Percentiles rank a stretch among this genome's conserved stretches.
Evolutionary conservation across 2,329 filamentous ascomycete genomes (phyloP).

Genomic region (Colletotrichum destructivum): DNA sequence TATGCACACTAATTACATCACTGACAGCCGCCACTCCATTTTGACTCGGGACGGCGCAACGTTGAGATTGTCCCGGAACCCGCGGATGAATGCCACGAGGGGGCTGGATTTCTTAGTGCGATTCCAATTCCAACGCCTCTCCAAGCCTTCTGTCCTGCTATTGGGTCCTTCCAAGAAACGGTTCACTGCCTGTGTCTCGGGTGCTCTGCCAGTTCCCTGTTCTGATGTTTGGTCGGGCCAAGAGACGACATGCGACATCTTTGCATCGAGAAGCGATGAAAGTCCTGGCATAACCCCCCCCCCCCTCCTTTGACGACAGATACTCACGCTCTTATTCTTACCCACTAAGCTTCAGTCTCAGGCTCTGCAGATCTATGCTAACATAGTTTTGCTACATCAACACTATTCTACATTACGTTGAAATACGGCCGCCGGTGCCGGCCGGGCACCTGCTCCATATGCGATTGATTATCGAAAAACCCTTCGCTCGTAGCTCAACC

Average conservation of each 20-base stretch:
- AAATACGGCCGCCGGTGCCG: background rate
- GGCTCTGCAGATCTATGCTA: no score
- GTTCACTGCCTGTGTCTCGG: constrained; percentile 6
- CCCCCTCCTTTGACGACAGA: background rate
- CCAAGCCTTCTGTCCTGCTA: background rate
- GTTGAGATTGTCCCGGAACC: constrained; percentile 9
- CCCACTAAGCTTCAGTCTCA: no score
- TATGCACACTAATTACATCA: background rate
- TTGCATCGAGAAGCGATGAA: constrained; percentile 6
- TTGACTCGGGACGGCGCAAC: constrained; percentile 21
- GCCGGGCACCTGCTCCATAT: background rate
- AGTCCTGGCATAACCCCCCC: background rate
- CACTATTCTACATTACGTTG: no score
- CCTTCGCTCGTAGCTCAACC: background rate
- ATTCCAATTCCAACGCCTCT: constrained; percentile 17
- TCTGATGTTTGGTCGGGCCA: constrained; percentile 32
- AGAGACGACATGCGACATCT: constrained; percentile 1
- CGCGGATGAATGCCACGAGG: constrained; percentile 8
- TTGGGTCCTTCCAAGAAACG: background rate
- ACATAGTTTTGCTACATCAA: no score
- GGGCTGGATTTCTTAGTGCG: constrained; percentile 6
- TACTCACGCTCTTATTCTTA: background rate
- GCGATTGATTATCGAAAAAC: background rate
- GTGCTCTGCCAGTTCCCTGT: constrained; percentile 10
- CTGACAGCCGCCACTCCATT: constrained; percentile 31